A percentile compares a stretch with the other conserved stretches of the same genome.
These are phyloP conservation scores for Pythium brachiatum DNA, from an alignment of 352 stramenopile genomes.

Conservation along the genomic window DNA sequence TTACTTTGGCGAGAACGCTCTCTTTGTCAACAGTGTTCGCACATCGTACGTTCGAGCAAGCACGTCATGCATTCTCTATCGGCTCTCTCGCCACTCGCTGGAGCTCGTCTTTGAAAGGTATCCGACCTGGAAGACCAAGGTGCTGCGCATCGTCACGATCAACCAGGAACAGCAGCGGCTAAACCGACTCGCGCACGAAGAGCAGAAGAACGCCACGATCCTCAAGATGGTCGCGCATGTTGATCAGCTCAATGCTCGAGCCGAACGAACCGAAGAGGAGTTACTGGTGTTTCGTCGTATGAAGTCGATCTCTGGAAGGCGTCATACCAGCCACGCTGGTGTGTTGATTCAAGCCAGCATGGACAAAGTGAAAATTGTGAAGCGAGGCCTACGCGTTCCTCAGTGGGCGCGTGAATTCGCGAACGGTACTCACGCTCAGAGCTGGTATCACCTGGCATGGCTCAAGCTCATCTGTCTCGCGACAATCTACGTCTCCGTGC, in stretches of 20 bases:
- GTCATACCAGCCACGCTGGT: slow-evolving; percentile 16
- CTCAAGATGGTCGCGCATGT: slow-evolving; percentile 29
- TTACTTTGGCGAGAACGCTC: slow-evolving; percentile 68
- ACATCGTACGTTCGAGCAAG: slow-evolving; percentile 51
- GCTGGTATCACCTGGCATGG: slow-evolving; percentile 46
- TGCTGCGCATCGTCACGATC: slow-evolving; percentile 57
- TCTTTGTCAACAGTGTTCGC: slow-evolving; percentile 64
- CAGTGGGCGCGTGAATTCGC: slow-evolving; percentile 16
- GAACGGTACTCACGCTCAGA: slow-evolving; percentile 40
- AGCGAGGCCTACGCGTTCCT: neutral
- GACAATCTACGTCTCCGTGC: slow-evolving; percentile 43
- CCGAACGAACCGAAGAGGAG: slow-evolving; percentile 39
- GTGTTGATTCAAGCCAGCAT: neutral
- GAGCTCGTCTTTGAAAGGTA: slow-evolving; percentile 72
- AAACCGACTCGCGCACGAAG: slow-evolving; percentile 38
- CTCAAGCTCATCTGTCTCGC: slow-evolving; percentile 36
- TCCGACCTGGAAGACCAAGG: slow-evolving; percentile 68
- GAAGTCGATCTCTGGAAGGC: slow-evolving; percentile 17
- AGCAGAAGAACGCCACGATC: slow-evolving; percentile 38
- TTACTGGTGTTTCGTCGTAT: slow-evolving; percentile 34
- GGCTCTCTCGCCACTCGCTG: slow-evolving; percentile 58
- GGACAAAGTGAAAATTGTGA: slow-evolving; percentile 5
- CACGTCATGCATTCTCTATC: slow-evolving; percentile 73
- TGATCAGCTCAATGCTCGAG: slow-evolving; percentile 32
- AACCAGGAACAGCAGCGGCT: slow-evolving; percentile 53